A percentile compares a stretch with the other conserved stretches of the same genome.
These are phyloP conservation scores for Pouteria campechiana DNA, from an alignment of 179 eudicot species.

Conservation along the genomic window DNA sequence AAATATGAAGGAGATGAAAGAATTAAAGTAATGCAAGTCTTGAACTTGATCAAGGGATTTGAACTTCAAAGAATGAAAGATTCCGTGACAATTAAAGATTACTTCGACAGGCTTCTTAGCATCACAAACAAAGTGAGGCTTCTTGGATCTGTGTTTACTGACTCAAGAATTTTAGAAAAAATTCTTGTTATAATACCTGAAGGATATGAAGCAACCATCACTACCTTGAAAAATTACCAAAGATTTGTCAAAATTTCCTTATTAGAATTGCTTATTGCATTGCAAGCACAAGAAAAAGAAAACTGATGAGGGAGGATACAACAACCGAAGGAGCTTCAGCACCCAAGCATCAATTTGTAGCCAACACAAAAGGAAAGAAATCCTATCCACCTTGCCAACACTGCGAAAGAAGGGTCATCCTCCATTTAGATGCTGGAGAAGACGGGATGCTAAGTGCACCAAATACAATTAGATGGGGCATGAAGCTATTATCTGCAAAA, in stretches of 20 bases:
- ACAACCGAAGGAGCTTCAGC: not conserved
- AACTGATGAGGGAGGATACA: not conserved
- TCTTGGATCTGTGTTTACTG: not conserved
- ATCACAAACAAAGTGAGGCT: not conserved
- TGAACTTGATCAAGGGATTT: conserved; percentile 8
- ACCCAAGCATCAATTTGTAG: not conserved
- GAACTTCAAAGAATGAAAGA: conserved; percentile 6
- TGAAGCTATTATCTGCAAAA: not conserved
- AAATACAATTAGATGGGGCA: not conserved
- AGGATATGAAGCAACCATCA: not conserved
- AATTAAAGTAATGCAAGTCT: conserved; percentile 2
- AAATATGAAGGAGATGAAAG: conserved; percentile 8
- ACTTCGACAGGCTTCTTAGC: not conserved
- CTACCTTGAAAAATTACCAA: no score
- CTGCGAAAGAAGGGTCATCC: not conserved
- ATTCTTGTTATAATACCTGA: not conserved
- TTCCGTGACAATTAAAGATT: conserved; percentile 1
- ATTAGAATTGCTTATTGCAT: not conserved
- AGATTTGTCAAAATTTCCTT: not conserved
- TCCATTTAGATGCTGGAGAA: not conserved
- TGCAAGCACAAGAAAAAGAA: not conserved
- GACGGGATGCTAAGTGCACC: not conserved
- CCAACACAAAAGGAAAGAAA: not conserved
- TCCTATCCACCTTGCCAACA: not conserved
- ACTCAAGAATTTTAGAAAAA: not conserved